Conservation (phyloP, 2,329 filamentous ascomycete genomes). For the Arachnopeziza araneosa region DNA sequence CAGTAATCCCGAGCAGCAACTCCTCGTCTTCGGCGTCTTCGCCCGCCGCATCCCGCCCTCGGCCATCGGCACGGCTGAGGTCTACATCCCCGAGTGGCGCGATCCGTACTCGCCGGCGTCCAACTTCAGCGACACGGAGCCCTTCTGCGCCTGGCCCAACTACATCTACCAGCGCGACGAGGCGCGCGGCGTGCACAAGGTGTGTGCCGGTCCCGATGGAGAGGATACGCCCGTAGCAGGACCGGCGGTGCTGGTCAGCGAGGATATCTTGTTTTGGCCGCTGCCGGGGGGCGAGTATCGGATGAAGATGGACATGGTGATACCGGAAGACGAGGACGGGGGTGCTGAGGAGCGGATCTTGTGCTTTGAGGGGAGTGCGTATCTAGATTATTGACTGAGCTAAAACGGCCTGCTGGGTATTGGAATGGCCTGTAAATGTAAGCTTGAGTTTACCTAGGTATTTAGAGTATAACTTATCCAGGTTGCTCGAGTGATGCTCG, state of each 20-base stretch:
- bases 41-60: not conserved
- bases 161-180: not conserved
- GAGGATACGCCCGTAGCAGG: not conserved
- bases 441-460: no score
- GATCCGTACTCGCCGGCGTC: not conserved
- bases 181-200: not conserved
- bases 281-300: conserved; percentile 2
- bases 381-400: not conserved
- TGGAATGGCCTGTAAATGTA: no score
- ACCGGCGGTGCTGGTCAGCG: not conserved
- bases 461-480: no score
- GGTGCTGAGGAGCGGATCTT: not conserved
- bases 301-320: conserved; percentile 2
- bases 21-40: not conserved
- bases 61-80: not conserved
- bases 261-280: conserved; percentile 3
- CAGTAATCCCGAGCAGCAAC: not conserved
- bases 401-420: no score
- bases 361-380: not conserved
- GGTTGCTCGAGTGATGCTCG: no score
- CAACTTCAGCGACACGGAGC: not conserved
- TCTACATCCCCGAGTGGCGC: not conserved
- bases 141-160: not conserved
- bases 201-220: not conserved
- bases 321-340: not conserved